phyloP scores from a whole-genome alignment of 495 filamentous ascomycete genomes.

The Penicillium atrosanguineum region DNA sequence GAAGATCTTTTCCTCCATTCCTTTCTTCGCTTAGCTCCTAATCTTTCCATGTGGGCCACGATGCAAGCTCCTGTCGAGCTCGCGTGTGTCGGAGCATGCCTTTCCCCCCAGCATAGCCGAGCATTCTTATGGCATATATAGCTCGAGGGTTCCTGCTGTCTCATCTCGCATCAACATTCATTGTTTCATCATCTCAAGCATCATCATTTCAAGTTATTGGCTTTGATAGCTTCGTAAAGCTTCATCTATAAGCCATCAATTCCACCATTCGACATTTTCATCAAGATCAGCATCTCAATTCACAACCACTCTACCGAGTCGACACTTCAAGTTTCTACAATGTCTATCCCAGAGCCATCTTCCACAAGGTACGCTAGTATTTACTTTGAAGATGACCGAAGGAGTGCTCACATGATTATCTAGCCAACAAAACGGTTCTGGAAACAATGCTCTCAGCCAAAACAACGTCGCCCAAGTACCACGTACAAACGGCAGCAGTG shows the following conservation, averaged over 20 bases:
- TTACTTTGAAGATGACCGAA: no score
- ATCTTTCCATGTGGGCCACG: conserved; percentile 26
- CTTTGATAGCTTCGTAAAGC: background rate
- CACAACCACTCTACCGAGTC: background rate
- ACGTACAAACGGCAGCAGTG: conserved; percentile 21
- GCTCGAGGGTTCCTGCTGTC: conserved; percentile 11
- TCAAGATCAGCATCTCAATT: background rate
- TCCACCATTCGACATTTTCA: background rate
- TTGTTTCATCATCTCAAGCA: conserved; percentile 3
- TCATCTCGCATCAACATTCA: conserved; percentile 5
- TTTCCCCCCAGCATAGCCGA: conserved; percentile 13
- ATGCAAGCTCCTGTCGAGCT: conserved; percentile 20
- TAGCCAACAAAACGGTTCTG: conserved; percentile 19
- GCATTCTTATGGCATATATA: conserved; percentile 21
- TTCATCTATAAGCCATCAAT: background rate
- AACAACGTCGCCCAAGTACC: conserved; percentile 34
- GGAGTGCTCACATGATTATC: conserved; percentile 9
- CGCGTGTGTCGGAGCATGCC: conserved; percentile 26
- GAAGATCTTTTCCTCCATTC: conserved; percentile 27
- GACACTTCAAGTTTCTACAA: background rate
- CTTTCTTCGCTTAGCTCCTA: conserved; percentile 12
- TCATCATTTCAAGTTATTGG: background rate
- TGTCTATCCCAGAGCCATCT: conserved; percentile 20
- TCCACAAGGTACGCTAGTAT: conserved; percentile 13
- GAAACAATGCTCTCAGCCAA: conserved; percentile 25